A percentile compares a stretch with the other conserved stretches of the same genome.
phyloP scores from a whole-genome alignment of 495 filamentous ascomycete species.

The Aspergillus mulundensis region DNA sequence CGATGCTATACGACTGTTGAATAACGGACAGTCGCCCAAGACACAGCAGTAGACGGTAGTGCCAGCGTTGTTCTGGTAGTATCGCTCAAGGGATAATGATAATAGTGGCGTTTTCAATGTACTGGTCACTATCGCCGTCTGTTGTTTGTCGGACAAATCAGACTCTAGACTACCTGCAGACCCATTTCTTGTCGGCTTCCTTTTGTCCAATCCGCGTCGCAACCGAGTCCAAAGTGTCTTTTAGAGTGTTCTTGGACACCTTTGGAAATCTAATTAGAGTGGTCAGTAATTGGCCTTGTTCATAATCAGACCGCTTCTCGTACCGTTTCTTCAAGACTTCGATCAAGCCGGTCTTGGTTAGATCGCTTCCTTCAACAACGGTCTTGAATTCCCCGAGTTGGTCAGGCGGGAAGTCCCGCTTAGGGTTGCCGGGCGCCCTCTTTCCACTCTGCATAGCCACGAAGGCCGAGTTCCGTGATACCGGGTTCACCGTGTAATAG shows the following conservation, averaged over 20 bases:
- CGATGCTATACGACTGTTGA: not conserved
- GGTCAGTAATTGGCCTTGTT: conserved; percentile 11
- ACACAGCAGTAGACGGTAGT: not conserved
- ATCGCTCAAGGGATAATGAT: not conserved
- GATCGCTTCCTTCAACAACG: conserved; percentile 62
- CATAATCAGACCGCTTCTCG: conserved; percentile 7
- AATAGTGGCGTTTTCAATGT: not conserved
- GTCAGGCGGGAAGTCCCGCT: conserved; percentile 49
- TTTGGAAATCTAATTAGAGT: conserved; percentile 57
- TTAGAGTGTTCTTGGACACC: conserved; percentile 66
- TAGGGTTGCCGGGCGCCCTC: conserved; percentile 24
- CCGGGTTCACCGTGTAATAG: conserved; percentile 21
- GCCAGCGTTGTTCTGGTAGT: not conserved
- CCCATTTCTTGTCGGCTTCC: conserved; percentile 62
- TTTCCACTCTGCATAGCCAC: conserved; percentile 10
- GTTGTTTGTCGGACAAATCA: not conserved
- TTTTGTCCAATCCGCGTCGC: conserved; percentile 64
- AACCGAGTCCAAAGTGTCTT: conserved; percentile 63
- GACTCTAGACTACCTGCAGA: conserved; percentile 29
- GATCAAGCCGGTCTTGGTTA: conserved; percentile 70
- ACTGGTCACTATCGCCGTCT: not conserved
- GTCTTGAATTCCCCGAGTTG: conserved; percentile 69
- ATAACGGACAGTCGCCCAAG: not conserved
- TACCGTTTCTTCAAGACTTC: conserved; percentile 70
- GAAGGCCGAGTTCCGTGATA: not conserved